Base-by-base conservation (phyloP, 345 rosid genomes). In the Capsella bursapastoris region DNA sequence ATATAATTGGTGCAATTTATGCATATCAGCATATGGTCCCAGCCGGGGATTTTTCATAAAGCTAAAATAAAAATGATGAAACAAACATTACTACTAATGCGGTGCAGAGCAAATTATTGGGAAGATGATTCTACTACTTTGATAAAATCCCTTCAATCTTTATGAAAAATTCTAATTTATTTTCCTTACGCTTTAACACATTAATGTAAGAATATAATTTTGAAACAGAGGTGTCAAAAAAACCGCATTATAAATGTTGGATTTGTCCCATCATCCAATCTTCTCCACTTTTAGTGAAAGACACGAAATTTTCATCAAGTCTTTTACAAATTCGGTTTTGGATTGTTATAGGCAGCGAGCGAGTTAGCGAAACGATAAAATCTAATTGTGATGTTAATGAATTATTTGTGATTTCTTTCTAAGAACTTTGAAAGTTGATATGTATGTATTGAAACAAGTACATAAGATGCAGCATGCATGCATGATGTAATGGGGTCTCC, bases 401-500 rank as follows among this genome's bases (percentile, higher is more conserved):
- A 31, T 51, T 7, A 29, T 29, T 7, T 50, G 16, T 28, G 35
- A 64, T 44, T 25, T 31, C 34, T 25, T 31, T 44, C 18, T 55
- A 16, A 52, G 43, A 14, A 38, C 11, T 38, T 31, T 16, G 12
- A 61, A 61, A n/a, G 3, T 37, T 58, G 51, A 35, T 66, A 22
- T 22, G 2, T 22, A 59, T 51, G 14, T 41, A 38, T 9, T 38
- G 43, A 29, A 61, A 64, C 64, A 47, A 57, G 66, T 74, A 47
- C 16, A 37, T 22, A 65, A 37, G 52, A 56, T 73, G 65, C 25
- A 22, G 25, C 25, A 22, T 22, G 25, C 66, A 66, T 74, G 67
- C 72, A 74, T 74, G 68, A 67, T 75, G 78, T 60, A 74, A 40
- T 6, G 25, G 45, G 38, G 41, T 51, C 25, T 22, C 25, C 68